Evolutionary conservation across 306 rosid genomes (phyloP), one percentile per base, ranked within the genome.

Genomic region (Psophocarpus tetragonolobus): DNA sequence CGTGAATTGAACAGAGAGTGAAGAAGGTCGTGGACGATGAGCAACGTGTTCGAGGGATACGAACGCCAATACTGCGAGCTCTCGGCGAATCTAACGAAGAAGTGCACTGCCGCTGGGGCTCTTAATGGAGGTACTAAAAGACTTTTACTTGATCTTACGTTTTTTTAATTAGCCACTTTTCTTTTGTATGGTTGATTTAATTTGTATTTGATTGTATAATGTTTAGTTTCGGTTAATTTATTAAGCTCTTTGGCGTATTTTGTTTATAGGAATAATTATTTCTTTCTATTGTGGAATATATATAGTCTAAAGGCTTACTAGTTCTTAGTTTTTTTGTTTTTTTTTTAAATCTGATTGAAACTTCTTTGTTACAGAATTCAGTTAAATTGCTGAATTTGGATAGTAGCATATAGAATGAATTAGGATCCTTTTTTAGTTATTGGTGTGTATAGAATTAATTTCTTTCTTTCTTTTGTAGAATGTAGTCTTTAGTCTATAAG

Each of bases 41-140:
- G 93, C 79, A 87, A 83, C 82, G 92, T 89, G 32, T 93, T 93
- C 63, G 97, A 91, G 76, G 90, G 97, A 20, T 93, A 88, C 83
- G 98, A 93, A 77, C 98, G 97, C 74, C 91, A 87, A 23, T 93
- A 91, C 87, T 91, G 97, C 67, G 97, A 91, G 82, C 84, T 88
- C 68, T 93, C 98, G 13, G 95, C 95, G 21, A 93, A 87, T 86
- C 85, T 93, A 56, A 80, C 83, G 2, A 91, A 88, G 60, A 91
- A 88, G 83, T 93, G 95, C 82, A 85, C 97, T 62, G 82, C 87
- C 0, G 83, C 88, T 56, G 78, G 75, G 51, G 86, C 90, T 75
- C 92, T 93, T 62, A 88, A 88, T 82, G 98, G 97, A 88, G 98
- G 98, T 93, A 27, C 35, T 24, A 39, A 11, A 35, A 2, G 13